Evolutionary conservation across 805 yeast genomes (phyloP), one percentile per base, ranked within the genome.

Genomic region (Yarrowia hollandica): DNA sequence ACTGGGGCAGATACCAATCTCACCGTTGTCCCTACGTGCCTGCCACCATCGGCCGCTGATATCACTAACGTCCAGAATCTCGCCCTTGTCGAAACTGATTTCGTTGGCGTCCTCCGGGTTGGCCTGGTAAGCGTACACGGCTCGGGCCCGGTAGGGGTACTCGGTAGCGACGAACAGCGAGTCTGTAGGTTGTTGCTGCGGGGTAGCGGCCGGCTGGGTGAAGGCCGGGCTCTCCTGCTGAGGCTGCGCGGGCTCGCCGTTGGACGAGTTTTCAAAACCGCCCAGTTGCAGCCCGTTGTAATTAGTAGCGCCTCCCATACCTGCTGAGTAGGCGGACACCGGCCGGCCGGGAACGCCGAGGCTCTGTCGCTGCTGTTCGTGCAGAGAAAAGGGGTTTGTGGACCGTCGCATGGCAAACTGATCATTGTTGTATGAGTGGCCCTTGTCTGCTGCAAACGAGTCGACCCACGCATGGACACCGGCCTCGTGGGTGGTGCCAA

Each of bases 41-140:
- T 90, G 96, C 98, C 98, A 92, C 99, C 99, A 92, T 74, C 95
- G 85, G 44, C 97, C 97, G 64, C 88, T 88, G 60, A 90, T 89
- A 68, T 92, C 97, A 65, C 89, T 89, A 30, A 92, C 96, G 67
- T 85, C 90, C 71, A 92, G 79, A n/a, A 90, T 75, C 72, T 92
- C 98, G 60, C 94, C 97, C 71, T 91, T 90, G 63, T 79, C 83
- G 68, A 92, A 94, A 5, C 96, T 86, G 21, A 92, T 81, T 74
- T 92, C 99, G 68, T 91, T 90, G 63, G 86, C 90, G 71, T 92
- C 99, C 60, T 86, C 95, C 1, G 92, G 94, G 67, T 87, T 90
- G 6, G 97, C 97, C 55, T 83, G 83, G 71, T 94, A 92, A 48
- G 86, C 79, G 71, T 90, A 94, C 56, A 92, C 77, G 0, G 97